Evolutionary conservation across 2,329 filamentous ascomycete genomes (phyloP).

Genomic region (Venturiaceae sp.): DNA sequence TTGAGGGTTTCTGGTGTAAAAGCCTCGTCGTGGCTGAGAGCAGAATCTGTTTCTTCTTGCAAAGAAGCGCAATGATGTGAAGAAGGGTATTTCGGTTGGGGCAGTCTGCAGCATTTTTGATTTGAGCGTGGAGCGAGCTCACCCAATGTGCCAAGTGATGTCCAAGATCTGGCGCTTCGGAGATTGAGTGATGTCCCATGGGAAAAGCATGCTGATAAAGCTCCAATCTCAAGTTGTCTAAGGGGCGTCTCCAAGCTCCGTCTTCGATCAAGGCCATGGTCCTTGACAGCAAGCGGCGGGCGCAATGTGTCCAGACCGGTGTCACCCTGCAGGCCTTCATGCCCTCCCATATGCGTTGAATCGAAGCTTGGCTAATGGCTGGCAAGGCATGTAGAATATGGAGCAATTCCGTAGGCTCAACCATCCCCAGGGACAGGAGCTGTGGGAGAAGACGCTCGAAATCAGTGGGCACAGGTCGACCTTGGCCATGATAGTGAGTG

Average conservation of each 20-base stretch:
- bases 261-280: too few relatives aligned
- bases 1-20: neutral
- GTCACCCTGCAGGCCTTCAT: neutral
- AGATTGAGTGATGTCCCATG: neutral
- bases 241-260: too few relatives aligned
- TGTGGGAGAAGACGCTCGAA: neutral
- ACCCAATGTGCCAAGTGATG: neutral
- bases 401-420: neutral
- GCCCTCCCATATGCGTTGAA: neutral
- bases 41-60: neutral
- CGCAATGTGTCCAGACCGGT: neutral
- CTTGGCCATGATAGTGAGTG: neutral
- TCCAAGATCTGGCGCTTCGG: neutral
- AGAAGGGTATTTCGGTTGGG: neutral
- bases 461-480: neutral
- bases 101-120: neutral
- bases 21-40: neutral
- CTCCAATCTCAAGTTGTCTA: neutral
- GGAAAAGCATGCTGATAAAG: conserved; percentile 1
- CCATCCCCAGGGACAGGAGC: neutral
- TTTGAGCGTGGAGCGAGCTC: neutral
- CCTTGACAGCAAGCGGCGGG: neutral
- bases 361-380: neutral
- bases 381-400: neutral
- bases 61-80: neutral